Percentiles rank a stretch among this genome's conserved stretches.
These are phyloP conservation scores for Coleophoma eucalyptorum DNA, from an alignment of 2,329 filamentous ascomycete species.

Conservation along the genomic window DNA sequence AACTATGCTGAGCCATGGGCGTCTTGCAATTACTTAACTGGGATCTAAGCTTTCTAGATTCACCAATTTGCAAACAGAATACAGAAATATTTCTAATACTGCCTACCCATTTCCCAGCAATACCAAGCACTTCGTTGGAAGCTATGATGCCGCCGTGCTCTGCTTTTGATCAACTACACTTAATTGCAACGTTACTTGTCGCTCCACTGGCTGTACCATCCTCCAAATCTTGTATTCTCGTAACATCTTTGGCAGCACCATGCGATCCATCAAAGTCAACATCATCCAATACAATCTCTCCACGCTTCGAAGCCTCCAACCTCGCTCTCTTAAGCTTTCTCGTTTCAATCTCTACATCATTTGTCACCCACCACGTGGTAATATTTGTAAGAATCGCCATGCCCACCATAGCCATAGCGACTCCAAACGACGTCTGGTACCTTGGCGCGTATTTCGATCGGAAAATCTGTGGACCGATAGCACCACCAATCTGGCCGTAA, in stretches of 20 bases:
- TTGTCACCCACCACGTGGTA: slow-evolving; percentile 41
- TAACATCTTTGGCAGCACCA: neutral
- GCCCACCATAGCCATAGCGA: slow-evolving; percentile 39
- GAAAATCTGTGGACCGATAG: slow-evolving; percentile 44
- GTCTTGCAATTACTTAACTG: too few relatives aligned
- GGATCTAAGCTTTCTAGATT: too few relatives aligned
- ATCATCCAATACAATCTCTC: slow-evolving; percentile 39
- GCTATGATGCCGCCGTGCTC: neutral
- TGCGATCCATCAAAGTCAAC: slow-evolving; percentile 19
- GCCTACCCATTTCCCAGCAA: too few relatives aligned
- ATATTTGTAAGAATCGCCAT: slow-evolving; percentile 36
- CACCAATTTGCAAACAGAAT: too few relatives aligned
- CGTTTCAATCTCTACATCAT: slow-evolving; percentile 39
- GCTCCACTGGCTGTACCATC: neutral
- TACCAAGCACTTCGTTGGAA: too few relatives aligned
- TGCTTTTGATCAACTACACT: slow-evolving; percentile 6
- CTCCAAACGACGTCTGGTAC: slow-evolving; percentile 39
- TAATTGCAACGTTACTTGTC: neutral
- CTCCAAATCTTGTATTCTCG: neutral
- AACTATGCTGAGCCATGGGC: too few relatives aligned
- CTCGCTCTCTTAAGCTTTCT: slow-evolving; percentile 36
- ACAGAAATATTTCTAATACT: too few relatives aligned
- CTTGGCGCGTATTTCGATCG: slow-evolving; percentile 37
- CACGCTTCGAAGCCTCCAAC: slow-evolving; percentile 34
- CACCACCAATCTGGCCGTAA: slow-evolving; percentile 45